Percentiles rank a stretch among this genome's conserved stretches.
Evolutionary conservation across 129 eudicot genomes (phyloP).

Genomic region (Silybum marianum): DNA sequence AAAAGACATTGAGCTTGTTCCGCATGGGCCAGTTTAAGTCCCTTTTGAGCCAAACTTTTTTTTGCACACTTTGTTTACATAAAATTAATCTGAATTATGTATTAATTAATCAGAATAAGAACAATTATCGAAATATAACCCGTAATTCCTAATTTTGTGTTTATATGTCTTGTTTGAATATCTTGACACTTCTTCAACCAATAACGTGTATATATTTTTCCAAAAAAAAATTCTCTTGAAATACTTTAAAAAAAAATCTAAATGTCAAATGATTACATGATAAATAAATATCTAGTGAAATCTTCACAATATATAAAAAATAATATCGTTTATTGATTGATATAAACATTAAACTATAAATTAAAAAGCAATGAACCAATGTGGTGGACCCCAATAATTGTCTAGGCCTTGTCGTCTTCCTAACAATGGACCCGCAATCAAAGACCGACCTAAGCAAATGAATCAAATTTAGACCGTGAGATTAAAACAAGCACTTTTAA

Average conservation of each 20-base stretch:
- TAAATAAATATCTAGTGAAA: background rate
- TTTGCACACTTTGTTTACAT: too few relatives aligned
- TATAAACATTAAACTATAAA: background rate
- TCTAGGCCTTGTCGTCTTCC: constrained; percentile 26
- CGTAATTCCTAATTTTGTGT: background rate
- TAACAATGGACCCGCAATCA: constrained; percentile 5
- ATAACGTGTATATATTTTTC: background rate
- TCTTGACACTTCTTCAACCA: background rate
- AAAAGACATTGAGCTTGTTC: too few relatives aligned
- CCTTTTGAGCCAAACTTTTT: too few relatives aligned
- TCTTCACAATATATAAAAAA: background rate
- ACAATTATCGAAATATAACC: background rate
- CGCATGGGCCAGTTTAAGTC: too few relatives aligned
- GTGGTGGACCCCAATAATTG: constrained; percentile 1
- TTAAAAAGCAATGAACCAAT: background rate
- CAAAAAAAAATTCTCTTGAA: background rate
- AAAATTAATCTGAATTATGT: background rate
- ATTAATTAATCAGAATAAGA: background rate
- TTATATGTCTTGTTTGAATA: background rate
- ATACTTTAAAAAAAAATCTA: background rate
- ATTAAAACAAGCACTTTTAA: constrained; percentile 2
- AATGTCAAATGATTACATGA: background rate
- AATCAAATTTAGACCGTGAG: constrained; percentile 10
- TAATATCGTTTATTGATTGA: background rate
- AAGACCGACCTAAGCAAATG: background rate